These are phyloP conservation scores for Dactylellina cionopaga DNA, from an alignment of 2,329 filamentous ascomycete genomes.

Conservation along the genomic window DNA sequence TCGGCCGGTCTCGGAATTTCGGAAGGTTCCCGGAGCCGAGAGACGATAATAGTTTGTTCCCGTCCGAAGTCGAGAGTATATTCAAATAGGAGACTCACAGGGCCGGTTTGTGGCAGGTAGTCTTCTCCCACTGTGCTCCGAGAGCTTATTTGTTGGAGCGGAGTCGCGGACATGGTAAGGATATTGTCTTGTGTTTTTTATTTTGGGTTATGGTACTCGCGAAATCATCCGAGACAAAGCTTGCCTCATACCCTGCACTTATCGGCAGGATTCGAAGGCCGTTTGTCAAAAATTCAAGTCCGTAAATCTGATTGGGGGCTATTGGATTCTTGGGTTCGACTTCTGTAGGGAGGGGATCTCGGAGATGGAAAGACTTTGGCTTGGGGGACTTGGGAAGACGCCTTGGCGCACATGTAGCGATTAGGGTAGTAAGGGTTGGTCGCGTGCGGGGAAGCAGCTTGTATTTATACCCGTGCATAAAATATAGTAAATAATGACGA, in stretches of 20 bases:
- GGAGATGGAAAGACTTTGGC: background rate
- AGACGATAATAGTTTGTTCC: conserved; percentile 40
- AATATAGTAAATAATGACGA: too few relatives aligned
- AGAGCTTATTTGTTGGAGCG: conserved; percentile 16
- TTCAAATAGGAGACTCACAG: conserved; percentile 41
- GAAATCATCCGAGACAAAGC: background rate
- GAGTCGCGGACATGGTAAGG: conserved; percentile 16
- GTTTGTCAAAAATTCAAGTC: background rate
- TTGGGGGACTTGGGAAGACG: background rate
- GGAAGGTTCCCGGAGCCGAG: conserved; percentile 43
- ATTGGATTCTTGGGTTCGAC: background rate
- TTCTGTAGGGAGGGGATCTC: background rate
- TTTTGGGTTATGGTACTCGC: background rate
- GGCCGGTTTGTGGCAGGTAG: conserved; percentile 7
- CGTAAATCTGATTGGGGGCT: background rate
- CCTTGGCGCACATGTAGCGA: conserved; percentile 8
- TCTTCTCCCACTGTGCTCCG: conserved; percentile 45
- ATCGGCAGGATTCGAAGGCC: background rate
- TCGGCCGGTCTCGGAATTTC: conserved; percentile 44
- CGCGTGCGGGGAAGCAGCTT: background rate
- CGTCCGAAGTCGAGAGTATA: conserved; percentile 47
- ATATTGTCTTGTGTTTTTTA: background rate
- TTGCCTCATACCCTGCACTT: too few relatives aligned
- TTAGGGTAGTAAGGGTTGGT: background rate
- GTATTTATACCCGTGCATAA: too few relatives aligned